Percentiles rank a stretch among this genome's conserved stretches.
These are phyloP conservation scores for Colletotrichum trifolii DNA, from an alignment of 2,329 filamentous ascomycete species.

Conservation along the genomic window DNA sequence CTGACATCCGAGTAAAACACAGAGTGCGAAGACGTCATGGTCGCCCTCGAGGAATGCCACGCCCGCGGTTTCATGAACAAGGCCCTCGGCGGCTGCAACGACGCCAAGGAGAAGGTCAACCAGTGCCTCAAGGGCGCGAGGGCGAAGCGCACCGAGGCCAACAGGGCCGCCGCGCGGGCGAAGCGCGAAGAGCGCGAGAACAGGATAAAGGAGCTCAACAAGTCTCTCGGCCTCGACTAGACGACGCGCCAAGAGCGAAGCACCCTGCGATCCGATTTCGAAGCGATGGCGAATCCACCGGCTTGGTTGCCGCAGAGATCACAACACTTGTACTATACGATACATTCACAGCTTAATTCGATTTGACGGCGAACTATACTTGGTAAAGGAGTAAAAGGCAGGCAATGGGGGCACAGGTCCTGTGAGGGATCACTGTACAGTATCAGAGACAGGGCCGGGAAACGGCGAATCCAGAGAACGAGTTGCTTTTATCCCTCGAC, in stretches of 20 bases:
- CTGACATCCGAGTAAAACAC: constrained; percentile 16
- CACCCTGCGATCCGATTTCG: no score
- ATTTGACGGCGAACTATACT: not conserved
- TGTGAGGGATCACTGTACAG: constrained; percentile 15
- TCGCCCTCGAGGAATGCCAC: constrained; percentile 94
- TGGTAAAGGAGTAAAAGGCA: no score
- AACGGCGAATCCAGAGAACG: no score
- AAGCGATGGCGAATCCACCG: no score
- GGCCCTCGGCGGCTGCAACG: constrained; percentile 89
- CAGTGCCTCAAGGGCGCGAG: constrained; percentile 86
- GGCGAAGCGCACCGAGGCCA: constrained; percentile 79
- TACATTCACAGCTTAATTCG: constrained; percentile 17
- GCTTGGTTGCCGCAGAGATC: not conserved
- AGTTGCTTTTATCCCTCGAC: not conserved
- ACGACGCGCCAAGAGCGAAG: not conserved
- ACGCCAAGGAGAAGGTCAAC: constrained; percentile 85
- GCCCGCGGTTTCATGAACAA: constrained; percentile 93
- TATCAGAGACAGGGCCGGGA: not conserved
- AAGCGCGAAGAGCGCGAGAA: constrained; percentile 76
- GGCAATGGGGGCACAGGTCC: not conserved
- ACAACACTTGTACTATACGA: constrained; percentile 7
- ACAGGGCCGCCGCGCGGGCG: constrained; percentile 75
- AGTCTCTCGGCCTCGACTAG: constrained; percentile 45
- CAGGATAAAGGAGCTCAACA: constrained; percentile 77
- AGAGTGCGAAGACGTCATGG: constrained; percentile 97